phyloP scores from a whole-genome alignment of 352 stramenopile species.

The Blastocystis sp. region DNA sequence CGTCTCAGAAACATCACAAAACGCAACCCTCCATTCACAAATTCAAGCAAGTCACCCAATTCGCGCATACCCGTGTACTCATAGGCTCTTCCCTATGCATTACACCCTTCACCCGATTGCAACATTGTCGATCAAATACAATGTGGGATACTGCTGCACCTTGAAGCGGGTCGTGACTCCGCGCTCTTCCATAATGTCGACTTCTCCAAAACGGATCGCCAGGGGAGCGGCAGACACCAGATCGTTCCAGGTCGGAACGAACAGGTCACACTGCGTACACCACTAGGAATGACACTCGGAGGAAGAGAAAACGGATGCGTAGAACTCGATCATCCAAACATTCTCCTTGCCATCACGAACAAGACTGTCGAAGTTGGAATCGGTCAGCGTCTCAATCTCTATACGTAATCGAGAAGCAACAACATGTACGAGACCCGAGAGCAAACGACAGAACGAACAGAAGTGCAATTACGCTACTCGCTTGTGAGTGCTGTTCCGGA shows the following conservation, averaged over 20 bases:
- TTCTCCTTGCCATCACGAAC: not conserved
- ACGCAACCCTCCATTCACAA: slow-evolving; percentile 11
- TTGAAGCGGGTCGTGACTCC: slow-evolving; percentile 25
- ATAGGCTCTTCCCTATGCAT: slow-evolving; percentile 20
- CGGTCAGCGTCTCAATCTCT: slow-evolving; percentile 25
- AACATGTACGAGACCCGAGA: not conserved
- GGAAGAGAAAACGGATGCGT: not conserved
- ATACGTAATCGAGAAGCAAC: not conserved
- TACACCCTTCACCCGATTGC: not conserved
- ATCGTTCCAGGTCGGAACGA: slow-evolving; percentile 21
- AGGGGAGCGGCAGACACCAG: not conserved
- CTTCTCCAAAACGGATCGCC: slow-evolving; percentile 1
- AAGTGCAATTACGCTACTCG: not conserved
- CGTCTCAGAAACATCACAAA: not conserved
- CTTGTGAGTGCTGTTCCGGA: not conserved
- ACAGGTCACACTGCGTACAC: not conserved
- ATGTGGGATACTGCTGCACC: slow-evolving; percentile 20
- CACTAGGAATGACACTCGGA: slow-evolving; percentile 9
- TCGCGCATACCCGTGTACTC: not conserved
- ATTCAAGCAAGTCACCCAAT: not conserved
- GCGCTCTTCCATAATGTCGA: slow-evolving; percentile 48
- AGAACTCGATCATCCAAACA: slow-evolving; percentile 48
- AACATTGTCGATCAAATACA: slow-evolving; percentile 25
- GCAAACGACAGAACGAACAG: not conserved
- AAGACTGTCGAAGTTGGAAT: slow-evolving; percentile 3